Evolutionary conservation across 169 alveolate genomes (phyloP), one percentile per base, ranked within the genome.

Genomic region (Theileria sp.): DNA sequence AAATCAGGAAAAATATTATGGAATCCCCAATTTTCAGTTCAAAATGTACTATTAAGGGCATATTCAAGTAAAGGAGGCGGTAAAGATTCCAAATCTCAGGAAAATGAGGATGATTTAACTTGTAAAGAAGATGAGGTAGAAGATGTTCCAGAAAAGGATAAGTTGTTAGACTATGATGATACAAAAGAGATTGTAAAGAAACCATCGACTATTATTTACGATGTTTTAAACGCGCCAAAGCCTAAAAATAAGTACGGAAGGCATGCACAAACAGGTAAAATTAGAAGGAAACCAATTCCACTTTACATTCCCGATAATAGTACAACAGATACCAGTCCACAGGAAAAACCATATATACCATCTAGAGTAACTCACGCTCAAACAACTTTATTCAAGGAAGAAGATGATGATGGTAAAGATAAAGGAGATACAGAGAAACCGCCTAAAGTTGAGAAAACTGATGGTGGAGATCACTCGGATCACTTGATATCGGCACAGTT

Each of bases 271-370:
- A 77, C 75, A 0, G 87, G 87, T 0, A 84, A 84, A 38, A 84
- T 84, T 30, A 15, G 90, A 28, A 58, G 79, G 4, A 30, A 44
- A 36, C 90, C 90, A n/a, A 77, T 84, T 19, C 86, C 88, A 0
- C 74, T 81, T 17, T 64, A 81, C 32, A 21, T 19, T 25, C 76
- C 64, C 5, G 71, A 73, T 0, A 21, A 25, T 4, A 74, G n/a
- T 2, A 67, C 71, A 21, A 32, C 44, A 19, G 9, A 26, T 28
- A 38, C 1, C 5, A 44, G 26, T 25, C n/a, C 75, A 8, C 10
- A 66, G 64, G 75, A 44, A 36, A 32, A 61, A 28, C 50, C 34
- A 28, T 36, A 28, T 32, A 49, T 32, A 68, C 17, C 36, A 49
- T 58, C 76, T 68, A 1, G 19, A 49, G 15, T 10, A 13, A 28